These are phyloP conservation scores for Chenopodium formosanum DNA, from an alignment of 148 eudicot species.

Conservation along the genomic window DNA sequence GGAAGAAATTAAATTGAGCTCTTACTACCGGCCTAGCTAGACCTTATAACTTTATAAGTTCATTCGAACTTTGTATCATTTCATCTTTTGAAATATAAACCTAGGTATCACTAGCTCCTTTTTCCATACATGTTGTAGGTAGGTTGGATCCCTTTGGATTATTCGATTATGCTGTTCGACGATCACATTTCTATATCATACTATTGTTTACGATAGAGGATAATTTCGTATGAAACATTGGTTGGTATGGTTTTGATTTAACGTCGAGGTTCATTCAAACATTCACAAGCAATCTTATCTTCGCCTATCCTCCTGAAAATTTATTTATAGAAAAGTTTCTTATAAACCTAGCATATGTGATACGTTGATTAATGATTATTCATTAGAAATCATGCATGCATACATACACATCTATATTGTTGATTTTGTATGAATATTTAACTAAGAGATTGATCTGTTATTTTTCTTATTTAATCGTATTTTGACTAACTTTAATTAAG, in stretches of 20 bases:
- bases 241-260: background rate
- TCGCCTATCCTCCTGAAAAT: background rate
- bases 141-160: background rate
- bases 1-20: background rate
- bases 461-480: too few species aligned
- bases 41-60: background rate
- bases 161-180: background rate
- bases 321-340: too few species aligned
- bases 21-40: background rate
- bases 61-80: conserved; percentile 9
- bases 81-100: background rate
- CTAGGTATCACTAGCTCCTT: background rate
- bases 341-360: too few species aligned
- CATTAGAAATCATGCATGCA: too few species aligned
- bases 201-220: background rate
- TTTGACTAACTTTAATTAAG: too few species aligned
- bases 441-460: too few species aligned
- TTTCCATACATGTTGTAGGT: background rate
- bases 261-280: background rate
- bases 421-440: too few species aligned
- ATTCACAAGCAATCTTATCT: background rate
- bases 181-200: background rate
- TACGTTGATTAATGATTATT: too few species aligned
- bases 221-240: too few species aligned
- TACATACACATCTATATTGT: too few species aligned